Evolutionary conservation across 768 basidiomycete species (phyloP).

Genomic region (Serendipita sp.): DNA sequence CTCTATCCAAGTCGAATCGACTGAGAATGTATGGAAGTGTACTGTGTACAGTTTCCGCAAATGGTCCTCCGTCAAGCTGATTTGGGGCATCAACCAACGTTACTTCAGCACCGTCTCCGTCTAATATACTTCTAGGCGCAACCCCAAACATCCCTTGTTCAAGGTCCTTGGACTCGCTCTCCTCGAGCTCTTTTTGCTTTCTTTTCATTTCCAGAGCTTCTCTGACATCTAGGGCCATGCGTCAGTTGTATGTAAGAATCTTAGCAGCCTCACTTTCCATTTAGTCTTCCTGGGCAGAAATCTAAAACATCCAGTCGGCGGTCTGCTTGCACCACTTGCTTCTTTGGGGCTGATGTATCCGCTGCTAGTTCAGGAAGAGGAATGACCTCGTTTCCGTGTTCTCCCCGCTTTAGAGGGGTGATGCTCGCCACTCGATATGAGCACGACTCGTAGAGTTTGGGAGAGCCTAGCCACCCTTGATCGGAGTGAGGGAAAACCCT

Average conservation of each 20-base stretch:
- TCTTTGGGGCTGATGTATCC: not conserved
- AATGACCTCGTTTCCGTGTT: not conserved
- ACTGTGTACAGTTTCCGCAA: not conserved
- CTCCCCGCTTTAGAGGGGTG: not conserved
- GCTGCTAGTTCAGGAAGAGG: not conserved
- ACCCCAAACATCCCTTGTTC: constrained; percentile 2
- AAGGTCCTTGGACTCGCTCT: not conserved
- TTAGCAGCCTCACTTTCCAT: not conserved
- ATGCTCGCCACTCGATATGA: not conserved
- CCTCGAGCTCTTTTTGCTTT: constrained; percentile 2
- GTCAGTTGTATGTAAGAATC: not conserved
- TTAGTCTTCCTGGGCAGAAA: not conserved
- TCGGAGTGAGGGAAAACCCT: not conserved
- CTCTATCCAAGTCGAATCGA: constrained; percentile 2
- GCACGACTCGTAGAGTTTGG: not conserved
- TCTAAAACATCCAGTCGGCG: constrained; percentile 1
- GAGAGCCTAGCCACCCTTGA: constrained; percentile 1
- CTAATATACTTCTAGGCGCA: not conserved
- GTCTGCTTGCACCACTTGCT: not conserved
- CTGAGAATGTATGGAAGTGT: not conserved
- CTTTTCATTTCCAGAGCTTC: not conserved
- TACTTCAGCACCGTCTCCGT: not conserved
- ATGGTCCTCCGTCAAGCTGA: not conserved
- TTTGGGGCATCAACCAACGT: not conserved
- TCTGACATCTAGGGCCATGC: not conserved